Conservation (phyloP, 2,329 filamentous ascomycete genomes). For the Beauveria asiatica region DNA sequence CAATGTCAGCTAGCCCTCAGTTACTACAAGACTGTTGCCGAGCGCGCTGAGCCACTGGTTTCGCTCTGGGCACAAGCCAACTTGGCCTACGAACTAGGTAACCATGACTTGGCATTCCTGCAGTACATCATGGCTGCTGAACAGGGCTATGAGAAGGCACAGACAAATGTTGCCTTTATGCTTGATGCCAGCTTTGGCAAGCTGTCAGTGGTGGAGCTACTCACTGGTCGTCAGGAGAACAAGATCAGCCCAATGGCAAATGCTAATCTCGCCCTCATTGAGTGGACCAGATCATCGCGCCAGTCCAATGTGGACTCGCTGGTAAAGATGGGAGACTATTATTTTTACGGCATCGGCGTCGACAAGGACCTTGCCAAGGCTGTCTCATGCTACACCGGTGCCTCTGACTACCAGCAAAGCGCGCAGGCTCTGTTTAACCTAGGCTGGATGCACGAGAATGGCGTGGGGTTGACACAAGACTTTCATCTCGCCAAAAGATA, state of each 20-base stretch:
- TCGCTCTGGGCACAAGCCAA: constrained; percentile 80
- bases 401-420: constrained; percentile 83
- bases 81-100: constrained; percentile 67
- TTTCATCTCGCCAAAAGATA: constrained; percentile 95
- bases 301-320: constrained; percentile 90
- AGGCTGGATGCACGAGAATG: constrained; percentile 99
- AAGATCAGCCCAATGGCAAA: constrained; percentile 38
- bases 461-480: constrained; percentile 83
- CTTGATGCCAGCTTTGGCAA: constrained; percentile 63
- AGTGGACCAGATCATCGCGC: constrained; percentile 91
- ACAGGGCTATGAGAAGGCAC: constrained; percentile 81
- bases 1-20: constrained; percentile 67
- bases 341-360: constrained; percentile 73
- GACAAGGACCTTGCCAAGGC: constrained; percentile 71
- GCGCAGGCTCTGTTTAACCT: constrained; percentile 95
- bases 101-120: constrained; percentile 71
- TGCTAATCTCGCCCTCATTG: constrained; percentile 64
- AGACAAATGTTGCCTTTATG: constrained; percentile 83
- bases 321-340: constrained; percentile 98
- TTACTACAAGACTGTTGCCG: constrained; percentile 76
- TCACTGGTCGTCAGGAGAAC: constrained; percentile 23
- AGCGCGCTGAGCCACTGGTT: constrained; percentile 62
- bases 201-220: constrained; percentile 29
- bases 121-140: constrained; percentile 82
- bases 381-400: constrained; percentile 83